phyloP scores from a whole-genome alignment of 2,329 filamentous ascomycete species.

The Scytalidium sp. region DNA sequence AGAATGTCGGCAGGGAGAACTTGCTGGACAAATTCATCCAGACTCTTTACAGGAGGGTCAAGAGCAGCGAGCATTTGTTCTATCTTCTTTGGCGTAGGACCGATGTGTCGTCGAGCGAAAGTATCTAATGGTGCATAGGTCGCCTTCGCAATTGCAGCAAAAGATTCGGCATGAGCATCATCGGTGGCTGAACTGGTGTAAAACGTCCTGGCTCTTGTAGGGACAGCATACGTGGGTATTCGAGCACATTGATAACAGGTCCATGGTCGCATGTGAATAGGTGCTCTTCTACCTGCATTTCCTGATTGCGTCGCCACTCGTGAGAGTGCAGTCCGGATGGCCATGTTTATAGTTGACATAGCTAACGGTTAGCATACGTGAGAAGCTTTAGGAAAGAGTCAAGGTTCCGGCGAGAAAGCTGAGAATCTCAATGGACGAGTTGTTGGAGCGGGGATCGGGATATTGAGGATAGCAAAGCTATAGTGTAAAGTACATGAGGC shows the following conservation, averaged over 20 bases:
- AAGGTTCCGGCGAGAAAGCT: slow-evolving; percentile 12
- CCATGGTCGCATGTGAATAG: slow-evolving; percentile 17
- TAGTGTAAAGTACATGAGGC: too few relatives aligned
- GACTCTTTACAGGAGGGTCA: slow-evolving; percentile 66
- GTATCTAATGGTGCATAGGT: slow-evolving; percentile 45
- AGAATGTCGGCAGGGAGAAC: slow-evolving; percentile 81
- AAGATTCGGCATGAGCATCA: slow-evolving; percentile 17
- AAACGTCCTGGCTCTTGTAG: slow-evolving; percentile 23
- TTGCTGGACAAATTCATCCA: slow-evolving; percentile 82
- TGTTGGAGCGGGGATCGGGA: too few relatives aligned
- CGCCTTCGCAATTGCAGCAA: slow-evolving; percentile 23
- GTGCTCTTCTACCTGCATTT: slow-evolving; percentile 8
- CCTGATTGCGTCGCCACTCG: slow-evolving; percentile 14
- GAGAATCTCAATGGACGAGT: background rate
- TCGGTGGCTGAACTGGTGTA: slow-evolving; percentile 28
- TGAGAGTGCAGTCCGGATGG: slow-evolving; percentile 19
- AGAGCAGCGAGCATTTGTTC: slow-evolving; percentile 77
- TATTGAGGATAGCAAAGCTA: too few relatives aligned
- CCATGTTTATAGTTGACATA: slow-evolving; percentile 23
- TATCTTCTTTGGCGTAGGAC: slow-evolving; percentile 67
- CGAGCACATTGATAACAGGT: slow-evolving; percentile 16
- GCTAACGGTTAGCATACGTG: slow-evolving; percentile 1
- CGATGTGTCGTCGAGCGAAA: slow-evolving; percentile 84
- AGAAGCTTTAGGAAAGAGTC: slow-evolving; percentile 1
- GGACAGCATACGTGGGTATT: slow-evolving; percentile 5